Evolutionary conservation across 2,329 filamentous ascomycete genomes (phyloP).

Genomic region (Ceratocystis albifundus): DNA sequence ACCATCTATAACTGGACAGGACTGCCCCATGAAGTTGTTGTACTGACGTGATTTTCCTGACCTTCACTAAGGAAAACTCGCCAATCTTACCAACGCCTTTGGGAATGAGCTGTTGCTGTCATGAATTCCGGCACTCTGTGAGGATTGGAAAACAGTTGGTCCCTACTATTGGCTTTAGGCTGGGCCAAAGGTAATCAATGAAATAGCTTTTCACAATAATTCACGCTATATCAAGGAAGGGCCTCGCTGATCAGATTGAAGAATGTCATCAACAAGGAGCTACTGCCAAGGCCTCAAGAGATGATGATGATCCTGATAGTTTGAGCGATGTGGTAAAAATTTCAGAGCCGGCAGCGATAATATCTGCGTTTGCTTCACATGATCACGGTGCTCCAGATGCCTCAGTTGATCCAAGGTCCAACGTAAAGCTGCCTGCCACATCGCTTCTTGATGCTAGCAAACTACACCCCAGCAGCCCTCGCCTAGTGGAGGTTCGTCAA

Average conservation of each 20-base stretch:
- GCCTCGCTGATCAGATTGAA: too few species aligned
- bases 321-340: too few species aligned
- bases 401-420: background rate
- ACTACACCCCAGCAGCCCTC: background rate
- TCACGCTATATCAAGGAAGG: too few species aligned
- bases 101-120: background rate
- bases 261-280: too few species aligned
- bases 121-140: too few species aligned
- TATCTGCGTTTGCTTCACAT: background rate
- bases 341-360: background rate
- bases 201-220: too few species aligned
- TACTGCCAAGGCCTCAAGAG: too few species aligned
- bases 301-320: too few species aligned
- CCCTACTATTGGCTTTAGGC: too few species aligned
- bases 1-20: background rate
- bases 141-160: too few species aligned
- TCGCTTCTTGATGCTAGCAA: background rate
- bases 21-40: background rate
- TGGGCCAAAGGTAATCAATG: too few species aligned
- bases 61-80: background rate
- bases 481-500: background rate
- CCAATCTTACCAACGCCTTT: background rate
- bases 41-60: background rate
- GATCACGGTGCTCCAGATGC: background rate
- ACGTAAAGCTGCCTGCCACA: background rate